Base-by-base conservation (phyloP, 1,139 yeast species). In the Arxiozyma slooffiae region DNA sequence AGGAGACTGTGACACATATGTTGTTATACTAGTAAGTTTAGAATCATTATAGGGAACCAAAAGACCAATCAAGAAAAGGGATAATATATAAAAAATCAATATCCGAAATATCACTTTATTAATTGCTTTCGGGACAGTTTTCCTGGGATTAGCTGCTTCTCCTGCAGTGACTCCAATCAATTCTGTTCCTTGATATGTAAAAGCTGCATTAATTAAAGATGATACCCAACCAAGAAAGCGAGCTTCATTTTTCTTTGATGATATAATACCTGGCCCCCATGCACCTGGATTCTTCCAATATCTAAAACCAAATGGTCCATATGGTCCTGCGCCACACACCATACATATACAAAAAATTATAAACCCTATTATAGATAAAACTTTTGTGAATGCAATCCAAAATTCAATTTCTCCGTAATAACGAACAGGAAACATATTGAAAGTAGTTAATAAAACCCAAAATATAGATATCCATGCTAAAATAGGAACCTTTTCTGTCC, bases 251-350 rank as follows among this genome's bases (percentile, higher is more conserved):
- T 85, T 79, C 17, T 70, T 66, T 36, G 44, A 40, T 9, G 51
- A 79, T 80, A 71, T 74, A 71, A 56, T 65, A 72, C 77, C 85
- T 43, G 70, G 70, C 56, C 86, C 88, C 82, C 78, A 87, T 3
- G 96, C 82, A 48, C 96, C 96, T 4, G 96, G 96, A 63, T 88
- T 72, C 69, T 89, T 81, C 97, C 97, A 90, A 71, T 89, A 88
- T 66, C 88, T 75, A 73, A 84, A 85, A 7, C 90, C 95, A 48
- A 85, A 77, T 17, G 89, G 84, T 24, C 90, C 90, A 9, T 78
- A 61, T 82, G 20, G 89, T 49, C 85, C 84, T 14, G 84, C 89
- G 57, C 95, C 95, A 64, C 88, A 81, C 24, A 82, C 86, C 73
- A 82, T 80, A 66, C 81, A 74, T 51, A 85, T 70, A 46, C 86